Base-by-base conservation (phyloP, 108 stramenopile species). In the Fistulifera pelliculosa region DNA sequence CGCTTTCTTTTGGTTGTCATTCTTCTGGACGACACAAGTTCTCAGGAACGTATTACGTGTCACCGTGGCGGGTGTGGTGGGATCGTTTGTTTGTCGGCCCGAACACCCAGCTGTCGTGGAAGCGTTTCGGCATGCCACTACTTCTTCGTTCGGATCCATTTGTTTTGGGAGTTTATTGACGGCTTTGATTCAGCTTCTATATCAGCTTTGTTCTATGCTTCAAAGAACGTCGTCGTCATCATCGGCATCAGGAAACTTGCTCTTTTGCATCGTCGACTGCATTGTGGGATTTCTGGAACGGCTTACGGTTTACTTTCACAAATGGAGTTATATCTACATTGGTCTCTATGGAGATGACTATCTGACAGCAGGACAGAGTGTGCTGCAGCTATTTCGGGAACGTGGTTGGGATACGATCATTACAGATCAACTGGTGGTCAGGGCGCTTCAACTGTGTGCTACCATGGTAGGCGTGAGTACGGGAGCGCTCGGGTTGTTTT, bases 31-130 rank as follows among this genome's bases (percentile, higher is more conserved):
- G 0, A 49, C 49, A 23, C 76, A 83, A 60, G 85, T 87, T 1
- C 39, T 84, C 15, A 77, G 41, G 1, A 57, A 57, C 39, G 10
- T 83, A 18, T 73, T 92, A 24, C 90, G 93, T 52, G 78, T 75
- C 0, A 79, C 79, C 17, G 69, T 85, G 44, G 89, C 88, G 0
- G 92, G 91, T 21, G 79, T 97, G 22, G 87, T 76, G 7, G 85
- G 85, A 10, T 97, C 92, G 90, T 97, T 91, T 90, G 82, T 90
- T 56, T 56, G 67, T 27, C 82, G 87, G 21, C 53, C 62, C 22
- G 76, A 79, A 41, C 42, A 74, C n/a, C 41, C 24, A 49, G 81
- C 70, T 0, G 69, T 92, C 5, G 50, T 27, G 11, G 66, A 72
- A 55, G 62, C 71, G 24, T 53, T 89, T 38, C 28, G 51, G 14